Evolutionary conservation across 148 eudicot genomes (phyloP).

Genomic region (Camellia granthamiana): DNA sequence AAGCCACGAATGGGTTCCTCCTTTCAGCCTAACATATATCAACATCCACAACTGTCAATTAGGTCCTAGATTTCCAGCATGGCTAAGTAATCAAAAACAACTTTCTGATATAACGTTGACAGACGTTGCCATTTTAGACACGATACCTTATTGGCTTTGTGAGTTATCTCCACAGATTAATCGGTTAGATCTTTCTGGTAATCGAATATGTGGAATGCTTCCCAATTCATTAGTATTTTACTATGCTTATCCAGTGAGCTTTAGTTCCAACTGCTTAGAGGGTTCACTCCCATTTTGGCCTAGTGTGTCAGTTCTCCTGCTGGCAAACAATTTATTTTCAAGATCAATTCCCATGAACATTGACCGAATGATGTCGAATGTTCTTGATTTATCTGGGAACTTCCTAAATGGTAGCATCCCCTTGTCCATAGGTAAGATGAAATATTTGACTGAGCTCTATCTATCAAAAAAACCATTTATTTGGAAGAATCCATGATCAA

Average conservation of each 20-base stretch:
- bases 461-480: slow-evolving; percentile 9
- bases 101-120: no score
- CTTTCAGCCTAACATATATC: not conserved
- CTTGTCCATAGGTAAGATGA: not conserved
- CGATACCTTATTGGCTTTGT: no score
- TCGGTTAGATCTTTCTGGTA: slow-evolving; percentile 31
- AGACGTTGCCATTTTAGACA: no score
- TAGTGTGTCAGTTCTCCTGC: not conserved
- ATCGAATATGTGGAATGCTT: slow-evolving; percentile 15
- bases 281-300: slow-evolving; percentile 10
- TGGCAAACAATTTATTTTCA: slow-evolving; percentile 13
- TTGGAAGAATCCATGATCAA: slow-evolving; percentile 22
- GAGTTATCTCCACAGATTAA: no score
- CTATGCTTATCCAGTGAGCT: not conserved
- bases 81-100: no score
- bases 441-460: slow-evolving; percentile 3
- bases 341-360: slow-evolving; percentile 8
- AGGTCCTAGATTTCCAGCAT: no score
- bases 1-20: no score
- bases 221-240: slow-evolving; percentile 1
- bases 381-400: slow-evolving; percentile 15
- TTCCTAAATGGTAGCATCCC: slow-evolving; percentile 12
- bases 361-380: not conserved
- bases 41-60: no score
- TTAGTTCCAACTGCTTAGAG: slow-evolving; percentile 7